These are phyloP conservation scores for Suillus decipiens DNA, from an alignment of 768 basidiomycete genomes.

Conservation along the genomic window DNA sequence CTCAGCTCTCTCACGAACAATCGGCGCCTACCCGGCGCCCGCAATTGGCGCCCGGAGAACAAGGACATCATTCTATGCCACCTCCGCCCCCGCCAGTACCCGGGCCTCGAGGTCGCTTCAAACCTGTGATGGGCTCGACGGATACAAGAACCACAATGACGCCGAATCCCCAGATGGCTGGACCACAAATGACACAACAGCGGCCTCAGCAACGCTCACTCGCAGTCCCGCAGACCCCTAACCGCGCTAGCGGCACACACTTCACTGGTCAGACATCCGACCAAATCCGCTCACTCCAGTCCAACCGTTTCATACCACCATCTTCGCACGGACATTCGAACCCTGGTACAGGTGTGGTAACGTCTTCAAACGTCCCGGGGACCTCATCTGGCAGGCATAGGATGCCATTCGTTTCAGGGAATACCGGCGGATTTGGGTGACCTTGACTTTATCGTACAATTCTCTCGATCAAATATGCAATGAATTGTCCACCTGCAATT, in stretches of 20 bases:
- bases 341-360: slow-evolving; percentile 13
- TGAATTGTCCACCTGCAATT: not conserved
- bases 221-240: slow-evolving; percentile 29
- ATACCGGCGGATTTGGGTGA: slow-evolving; percentile 34
- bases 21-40: slow-evolving; percentile 41
- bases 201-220: slow-evolving; percentile 43
- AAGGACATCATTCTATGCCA: slow-evolving; percentile 31
- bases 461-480: not conserved
- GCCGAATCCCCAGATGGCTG: slow-evolving; percentile 10
- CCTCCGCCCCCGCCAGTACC: slow-evolving; percentile 29
- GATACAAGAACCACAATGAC: slow-evolving; percentile 14
- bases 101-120: slow-evolving; percentile 24
- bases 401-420: slow-evolving; percentile 51
- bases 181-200: slow-evolving; percentile 18
- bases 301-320: slow-evolving; percentile 35
- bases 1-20: slow-evolving; percentile 45
- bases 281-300: slow-evolving; percentile 16
- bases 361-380: not conserved
- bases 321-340: slow-evolving; percentile 27
- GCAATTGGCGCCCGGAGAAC: slow-evolving; percentile 30
- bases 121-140: slow-evolving; percentile 21
- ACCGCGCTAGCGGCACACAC: slow-evolving; percentile 17
- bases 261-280: slow-evolving; percentile 2
- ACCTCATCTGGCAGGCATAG: slow-evolving; percentile 45
- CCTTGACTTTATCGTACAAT: slow-evolving; percentile 13